Percentiles rank a stretch among this genome's conserved stretches.
Conservation (phyloP, 306 rosid genomes). For the Trifolium repens region DNA sequence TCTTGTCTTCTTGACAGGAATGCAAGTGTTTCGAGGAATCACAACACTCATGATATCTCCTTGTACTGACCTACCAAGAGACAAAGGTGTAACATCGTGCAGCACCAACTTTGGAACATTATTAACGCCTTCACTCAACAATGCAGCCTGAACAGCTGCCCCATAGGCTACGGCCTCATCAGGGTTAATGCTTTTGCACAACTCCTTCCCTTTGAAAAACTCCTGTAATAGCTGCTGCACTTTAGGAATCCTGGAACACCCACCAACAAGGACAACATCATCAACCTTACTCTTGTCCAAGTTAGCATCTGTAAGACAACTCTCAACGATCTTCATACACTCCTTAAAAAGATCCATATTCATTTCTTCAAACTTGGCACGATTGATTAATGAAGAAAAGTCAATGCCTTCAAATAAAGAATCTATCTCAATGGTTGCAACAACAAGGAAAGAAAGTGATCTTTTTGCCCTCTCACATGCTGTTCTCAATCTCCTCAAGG, state of each 20-base stretch:
- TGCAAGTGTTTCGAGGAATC: constrained; percentile 52
- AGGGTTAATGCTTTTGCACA: constrained; percentile 6
- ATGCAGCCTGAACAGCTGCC: constrained; percentile 25
- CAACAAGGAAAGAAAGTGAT: background rate
- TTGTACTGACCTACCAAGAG: constrained; percentile 31
- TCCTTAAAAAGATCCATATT: constrained; percentile 10
- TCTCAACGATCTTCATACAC: background rate
- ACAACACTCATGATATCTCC: background rate
- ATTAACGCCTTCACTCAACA: background rate
- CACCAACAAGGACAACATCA: constrained; percentile 32
- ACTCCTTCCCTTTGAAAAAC: background rate
- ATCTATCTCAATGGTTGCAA: constrained; percentile 15
- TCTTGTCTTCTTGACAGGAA: constrained; percentile 40
- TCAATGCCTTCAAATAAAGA: background rate
- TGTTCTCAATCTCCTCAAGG: no score
- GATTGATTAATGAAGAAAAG: background rate
- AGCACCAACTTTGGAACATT: constrained; percentile 44
- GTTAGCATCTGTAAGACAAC: background rate
- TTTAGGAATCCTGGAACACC: constrained; percentile 33
- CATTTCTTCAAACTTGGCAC: constrained; percentile 4
- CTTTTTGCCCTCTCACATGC: constrained; percentile 16
- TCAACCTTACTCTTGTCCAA: background rate
- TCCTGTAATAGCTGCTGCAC: background rate
- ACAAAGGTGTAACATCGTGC: constrained; percentile 57
- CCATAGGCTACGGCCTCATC: constrained; percentile 40